These are phyloP conservation scores for Oemleria cerasiformis DNA, from an alignment of 306 rosid genomes.

Conservation along the genomic window DNA sequence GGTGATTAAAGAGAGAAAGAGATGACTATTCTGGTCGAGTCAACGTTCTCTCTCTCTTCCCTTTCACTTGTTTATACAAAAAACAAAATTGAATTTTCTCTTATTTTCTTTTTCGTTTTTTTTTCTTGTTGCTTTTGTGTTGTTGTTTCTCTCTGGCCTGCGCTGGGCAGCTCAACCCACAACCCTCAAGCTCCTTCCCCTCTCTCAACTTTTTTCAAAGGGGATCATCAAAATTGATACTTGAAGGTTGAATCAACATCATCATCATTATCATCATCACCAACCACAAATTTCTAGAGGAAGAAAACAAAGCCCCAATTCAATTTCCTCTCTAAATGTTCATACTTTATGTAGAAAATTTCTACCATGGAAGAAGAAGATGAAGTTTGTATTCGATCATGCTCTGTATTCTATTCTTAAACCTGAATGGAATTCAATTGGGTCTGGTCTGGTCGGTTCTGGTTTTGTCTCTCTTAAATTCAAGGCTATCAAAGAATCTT, in stretches of 20 bases:
- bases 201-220: background rate
- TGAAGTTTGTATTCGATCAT: conserved; percentile 6
- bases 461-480: background rate
- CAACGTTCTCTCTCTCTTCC: conserved; percentile 10
- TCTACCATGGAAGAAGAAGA: conserved; percentile 30
- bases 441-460: too few relatives aligned
- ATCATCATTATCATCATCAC: background rate
- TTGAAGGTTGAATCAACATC: background rate
- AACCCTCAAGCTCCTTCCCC: background rate
- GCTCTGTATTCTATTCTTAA: conserved; percentile 1
- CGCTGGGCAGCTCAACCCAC: too few relatives aligned
- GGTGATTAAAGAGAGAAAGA: background rate
- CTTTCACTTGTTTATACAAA: background rate
- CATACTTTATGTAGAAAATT: background rate
- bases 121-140: background rate
- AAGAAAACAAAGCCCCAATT: background rate
- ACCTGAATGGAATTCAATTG: too few relatives aligned
- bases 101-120: background rate
- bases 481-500: background rate
- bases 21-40: conserved; percentile 7
- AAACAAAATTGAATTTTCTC: background rate
- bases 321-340: too few relatives aligned
- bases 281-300: background rate
- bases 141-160: background rate
- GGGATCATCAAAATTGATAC: background rate